These are phyloP conservation scores for Vanderwaltozyma polyspora DNA, from an alignment of 805 yeast species.

Conservation along the genomic window DNA sequence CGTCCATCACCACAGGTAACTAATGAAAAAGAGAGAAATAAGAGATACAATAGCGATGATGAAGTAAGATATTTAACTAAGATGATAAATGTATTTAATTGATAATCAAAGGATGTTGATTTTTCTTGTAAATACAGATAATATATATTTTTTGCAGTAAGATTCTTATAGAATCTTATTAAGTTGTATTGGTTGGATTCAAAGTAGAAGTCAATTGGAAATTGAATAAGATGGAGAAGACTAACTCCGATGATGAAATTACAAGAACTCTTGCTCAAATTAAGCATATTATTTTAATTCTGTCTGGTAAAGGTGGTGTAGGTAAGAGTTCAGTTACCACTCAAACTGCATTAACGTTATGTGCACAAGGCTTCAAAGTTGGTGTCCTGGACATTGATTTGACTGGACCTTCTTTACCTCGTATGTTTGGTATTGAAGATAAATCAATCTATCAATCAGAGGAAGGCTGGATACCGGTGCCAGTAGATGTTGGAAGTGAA, in stretches of 20 bases:
- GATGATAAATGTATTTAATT: too few species aligned
- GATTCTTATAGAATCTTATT: too few species aligned
- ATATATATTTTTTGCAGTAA: too few species aligned
- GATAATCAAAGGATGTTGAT: too few species aligned
- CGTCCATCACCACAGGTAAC: too few species aligned
- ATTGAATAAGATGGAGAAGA: constrained; percentile 5
- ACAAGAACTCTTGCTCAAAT: constrained; percentile 37
- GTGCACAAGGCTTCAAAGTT: constrained; percentile 61
- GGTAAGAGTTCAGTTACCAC: constrained; percentile 95
- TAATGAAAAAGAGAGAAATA: too few species aligned
- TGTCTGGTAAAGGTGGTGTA: constrained; percentile 95
- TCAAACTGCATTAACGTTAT: constrained; percentile 78
- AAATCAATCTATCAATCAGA: constrained; percentile 70
- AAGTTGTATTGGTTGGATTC: too few species aligned
- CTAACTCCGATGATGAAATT: constrained; percentile 10
- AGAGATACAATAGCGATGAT: too few species aligned
- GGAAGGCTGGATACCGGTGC: constrained; percentile 90
- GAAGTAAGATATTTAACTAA: too few species aligned
- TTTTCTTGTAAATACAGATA: too few species aligned
- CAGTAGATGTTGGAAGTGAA: constrained; percentile 25
- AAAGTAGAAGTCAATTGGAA: too few species aligned
- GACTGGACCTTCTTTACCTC: constrained; percentile 92
- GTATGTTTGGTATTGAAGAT: constrained; percentile 87
- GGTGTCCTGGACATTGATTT: constrained; percentile 92
- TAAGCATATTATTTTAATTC: constrained; percentile 66